Base-by-base conservation (phyloP, 1,139 yeast genomes). In the Sugiyamaella xylanicola region DNA sequence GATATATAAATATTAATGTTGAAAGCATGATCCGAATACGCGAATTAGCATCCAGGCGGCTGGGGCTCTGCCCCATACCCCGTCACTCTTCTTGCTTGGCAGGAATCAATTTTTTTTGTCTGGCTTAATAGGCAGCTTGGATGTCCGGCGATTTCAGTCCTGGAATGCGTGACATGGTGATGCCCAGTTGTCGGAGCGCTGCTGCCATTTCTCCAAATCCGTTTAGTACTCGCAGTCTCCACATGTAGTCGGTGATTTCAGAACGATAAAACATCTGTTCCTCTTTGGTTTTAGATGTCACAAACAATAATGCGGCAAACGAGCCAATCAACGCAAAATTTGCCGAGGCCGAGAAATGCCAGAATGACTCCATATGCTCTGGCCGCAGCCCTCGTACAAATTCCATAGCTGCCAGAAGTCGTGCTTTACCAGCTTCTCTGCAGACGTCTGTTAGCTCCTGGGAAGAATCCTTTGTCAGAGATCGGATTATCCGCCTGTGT, bases 321-420 rank as follows among this genome's bases (percentile, higher is more conserved):
- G 93, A 83, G 2, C 96, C 96, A 54, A 90, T 87, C 47, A 88
- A 72, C 2, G 95, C 85, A 61, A 91, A 83, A 66, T 87, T 88
- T 9, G 88, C 80, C 0, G 92, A 78, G 0, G 96, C 81, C 3
- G 91, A 84, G 1, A 91, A 82, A 70, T 87, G 93, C 97, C 97
- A 91, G 70, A 89, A 90, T 8, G 95, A 83, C 66, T 85, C 91
- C 52, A 87, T 80, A 66, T 90, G 96, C 62, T 89, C 96, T 2
- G 87, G 86, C 62, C 85, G 84, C 65, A 91, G 77, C 57, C 83
- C 86, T 56, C 86, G 74, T 9, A 89, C 86, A 72, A 90, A 88
- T 54, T 88, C 95, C 59, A 89, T 81, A 0, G 96, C 87, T 0
- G 96, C 96, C 16, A 83, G 72, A 15, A 91, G 74, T 63, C 97